Base-by-base conservation (phyloP, 306 rosid genomes). In the Senna tora region DNA sequence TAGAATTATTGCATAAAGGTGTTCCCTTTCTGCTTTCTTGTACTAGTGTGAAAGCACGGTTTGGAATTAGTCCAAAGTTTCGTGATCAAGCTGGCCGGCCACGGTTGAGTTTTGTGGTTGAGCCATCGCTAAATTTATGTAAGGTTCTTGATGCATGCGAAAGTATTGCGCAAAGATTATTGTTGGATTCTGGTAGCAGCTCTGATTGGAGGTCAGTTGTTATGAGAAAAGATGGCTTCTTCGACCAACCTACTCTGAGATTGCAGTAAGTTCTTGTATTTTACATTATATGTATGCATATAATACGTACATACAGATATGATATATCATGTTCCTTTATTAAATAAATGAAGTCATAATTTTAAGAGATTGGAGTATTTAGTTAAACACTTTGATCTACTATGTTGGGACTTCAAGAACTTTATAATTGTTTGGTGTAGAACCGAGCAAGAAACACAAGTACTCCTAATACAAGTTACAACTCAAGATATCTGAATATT, bases 201-300 rank as follows among this genome's bases (percentile, higher is more conserved):
- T 93, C 94, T 6, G 89, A 91, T 46, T 91, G 96, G 95, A 80
- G 87, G 75, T 87, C 89, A 8, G 80, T 79, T 72, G 96, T 93
- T 77, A 49, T 72, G 38, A 89, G 94, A 65, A 93, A 87, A 80
- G 60, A 68, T 10, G 97, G 92, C 60, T 89, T 72, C 78, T 30
- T 56, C 85, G 86, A 87, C 89, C 83, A 83, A 79, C 97, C 97
- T 25, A 90, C 96, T 16, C 76, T 80, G 74, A 89, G 96, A 89
- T 69, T 93, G 77, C 88, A 93, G 98, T 93, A 87, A 90, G 98
- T 93, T 73, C 71, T 16, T 65, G 25, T 10, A 59, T 20, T 46
- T 2, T 46, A 55, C 20, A 69, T 32, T 6, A 15, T 42, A 42
- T 14, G 15, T 2, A 42, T 11, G 11, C 11, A 54, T 7, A n/a